Evolutionary conservation across 768 basidiomycete species (phyloP).

Genomic region (Hebeloma cylindrosporum): DNA sequence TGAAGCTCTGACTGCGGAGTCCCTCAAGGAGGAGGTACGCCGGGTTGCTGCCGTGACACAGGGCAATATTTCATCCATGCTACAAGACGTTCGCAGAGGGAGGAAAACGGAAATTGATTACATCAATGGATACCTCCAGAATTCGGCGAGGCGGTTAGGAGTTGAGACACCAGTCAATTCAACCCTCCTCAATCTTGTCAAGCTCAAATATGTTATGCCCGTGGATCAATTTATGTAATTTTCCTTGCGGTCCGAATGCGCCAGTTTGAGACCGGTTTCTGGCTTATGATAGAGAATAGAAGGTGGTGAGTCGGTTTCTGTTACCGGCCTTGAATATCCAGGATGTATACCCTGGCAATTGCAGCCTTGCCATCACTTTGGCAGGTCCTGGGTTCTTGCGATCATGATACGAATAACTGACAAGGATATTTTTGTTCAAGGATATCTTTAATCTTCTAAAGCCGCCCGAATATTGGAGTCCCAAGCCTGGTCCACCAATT

Average conservation of each 20-base stretch:
- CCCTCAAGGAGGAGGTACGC: conserved; percentile 56
- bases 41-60: conserved; percentile 58
- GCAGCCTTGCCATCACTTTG: too few species aligned
- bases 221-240: conserved; percentile 40
- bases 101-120: conserved; percentile 74
- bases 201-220: conserved; percentile 56
- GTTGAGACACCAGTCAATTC: conserved; percentile 59
- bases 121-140: conserved; percentile 79
- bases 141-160: conserved; percentile 55
- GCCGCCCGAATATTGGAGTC: too few species aligned
- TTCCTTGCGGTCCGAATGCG: neutral
- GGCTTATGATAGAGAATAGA: too few species aligned
- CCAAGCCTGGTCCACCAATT: too few species aligned
- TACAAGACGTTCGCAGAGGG: conserved; percentile 65
- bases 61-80: conserved; percentile 79
- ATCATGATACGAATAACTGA: too few species aligned
- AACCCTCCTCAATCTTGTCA: conserved; percentile 57
- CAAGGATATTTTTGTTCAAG: too few species aligned
- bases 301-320: too few species aligned
- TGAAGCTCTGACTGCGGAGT: conserved; percentile 39
- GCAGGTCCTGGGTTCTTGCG: too few species aligned
- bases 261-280: neutral
- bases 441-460: too few species aligned
- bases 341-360: too few species aligned
- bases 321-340: too few species aligned